These are phyloP conservation scores for Helicocarpus griseus DNA, from an alignment of 2,329 filamentous ascomycete species.

Conservation along the genomic window DNA sequence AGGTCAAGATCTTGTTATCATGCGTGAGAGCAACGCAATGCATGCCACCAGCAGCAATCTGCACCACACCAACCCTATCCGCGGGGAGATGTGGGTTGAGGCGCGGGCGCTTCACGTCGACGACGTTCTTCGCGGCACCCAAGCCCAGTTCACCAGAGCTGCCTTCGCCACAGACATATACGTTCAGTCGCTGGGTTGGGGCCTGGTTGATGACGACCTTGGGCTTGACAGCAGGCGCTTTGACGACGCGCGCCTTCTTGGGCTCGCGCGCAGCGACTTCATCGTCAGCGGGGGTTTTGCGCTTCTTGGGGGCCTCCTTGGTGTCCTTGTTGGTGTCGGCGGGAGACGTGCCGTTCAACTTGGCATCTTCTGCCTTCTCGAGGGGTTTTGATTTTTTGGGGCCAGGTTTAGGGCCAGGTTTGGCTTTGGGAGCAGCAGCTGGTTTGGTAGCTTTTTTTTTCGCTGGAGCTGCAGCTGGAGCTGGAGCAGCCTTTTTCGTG, in stretches of 20 bases:
- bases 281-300: constrained; percentile 23
- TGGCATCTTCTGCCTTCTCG: background rate
- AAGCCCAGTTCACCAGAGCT: constrained; percentile 74
- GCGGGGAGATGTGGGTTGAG: constrained; percentile 52
- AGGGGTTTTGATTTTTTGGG: background rate
- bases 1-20: constrained; percentile 73
- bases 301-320: constrained; percentile 16
- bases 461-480: constrained; percentile 10
- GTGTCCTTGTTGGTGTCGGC: background rate
- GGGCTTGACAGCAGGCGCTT: constrained; percentile 15
- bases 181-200: constrained; percentile 49
- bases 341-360: background rate
- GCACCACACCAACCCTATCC: constrained; percentile 56
- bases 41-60: constrained; percentile 72
- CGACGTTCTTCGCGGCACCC: constrained; percentile 54
- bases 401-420: constrained; percentile 4
- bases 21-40: constrained; percentile 67
- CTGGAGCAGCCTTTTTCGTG: constrained; percentile 16
- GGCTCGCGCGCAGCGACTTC: constrained; percentile 19
- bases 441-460: constrained; percentile 11
- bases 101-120: constrained; percentile 67
- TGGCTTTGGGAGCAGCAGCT: constrained; percentile 13
- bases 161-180: constrained; percentile 75
- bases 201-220: constrained; percentile 50
- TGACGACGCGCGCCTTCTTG: constrained; percentile 23